A percentile compares a stretch with the other conserved stretches of the same genome.
Evolutionary conservation across 1,284 basidiomycete genomes (phyloP).

Genomic region (Gymnopus androsaceus): DNA sequence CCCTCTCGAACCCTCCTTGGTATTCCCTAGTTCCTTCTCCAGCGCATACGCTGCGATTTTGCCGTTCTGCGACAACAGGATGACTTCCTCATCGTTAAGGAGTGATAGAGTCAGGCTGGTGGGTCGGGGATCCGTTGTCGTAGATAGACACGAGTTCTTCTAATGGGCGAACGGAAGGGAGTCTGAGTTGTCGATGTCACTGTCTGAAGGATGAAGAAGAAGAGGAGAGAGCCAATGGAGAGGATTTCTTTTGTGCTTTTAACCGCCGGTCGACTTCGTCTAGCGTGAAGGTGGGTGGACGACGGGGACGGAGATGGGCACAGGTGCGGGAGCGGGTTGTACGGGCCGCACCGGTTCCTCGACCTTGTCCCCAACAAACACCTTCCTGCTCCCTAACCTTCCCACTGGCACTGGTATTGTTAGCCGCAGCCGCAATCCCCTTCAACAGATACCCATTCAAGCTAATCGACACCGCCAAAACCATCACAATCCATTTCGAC

Average conservation of each 20-base stretch:
- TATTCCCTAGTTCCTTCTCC: conserved; percentile 77
- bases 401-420: conserved; percentile 43
- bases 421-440: too few relatives aligned
- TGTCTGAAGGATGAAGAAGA: conserved; percentile 4
- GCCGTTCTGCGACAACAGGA: conserved; percentile 86
- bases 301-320: background rate
- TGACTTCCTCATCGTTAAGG: conserved; percentile 92
- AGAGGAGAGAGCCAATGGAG: conserved; percentile 16
- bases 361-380: conserved; percentile 54
- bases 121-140: conserved; percentile 79
- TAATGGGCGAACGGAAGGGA: conserved; percentile 66
- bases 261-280: conserved; percentile 52
- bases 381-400: conserved; percentile 41
- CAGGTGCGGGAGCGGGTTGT: conserved; percentile 20
- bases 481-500: conserved; percentile 93
- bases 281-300: conserved; percentile 42
- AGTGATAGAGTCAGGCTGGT: conserved; percentile 53
- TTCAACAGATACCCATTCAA: conserved; percentile 89
- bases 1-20: conserved; percentile 81
- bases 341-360: conserved; percentile 26
- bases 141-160: conserved; percentile 87
- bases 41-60: conserved; percentile 94
- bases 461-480: conserved; percentile 84
- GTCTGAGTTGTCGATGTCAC: conserved; percentile 13
- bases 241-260: conserved; percentile 34